A percentile compares a stretch with the other conserved stretches of the same genome.
These are phyloP conservation scores for Setomelanomma holmii DNA, from an alignment of 2,329 filamentous ascomycete species.

Conservation along the genomic window DNA sequence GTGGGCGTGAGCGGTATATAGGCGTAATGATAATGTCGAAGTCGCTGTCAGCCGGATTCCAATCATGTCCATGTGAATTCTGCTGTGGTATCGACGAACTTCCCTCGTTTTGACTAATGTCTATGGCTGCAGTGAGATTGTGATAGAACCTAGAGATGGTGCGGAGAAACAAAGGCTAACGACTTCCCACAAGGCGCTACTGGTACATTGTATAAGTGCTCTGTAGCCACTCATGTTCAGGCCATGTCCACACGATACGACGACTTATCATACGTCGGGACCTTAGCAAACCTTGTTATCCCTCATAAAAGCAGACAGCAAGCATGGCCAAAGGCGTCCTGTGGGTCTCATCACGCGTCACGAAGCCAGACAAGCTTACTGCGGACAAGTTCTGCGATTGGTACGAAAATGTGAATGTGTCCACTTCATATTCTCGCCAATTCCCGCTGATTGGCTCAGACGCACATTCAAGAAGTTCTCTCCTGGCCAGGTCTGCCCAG, in stretches of 20 bases:
- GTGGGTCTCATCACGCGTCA: slow-evolving; percentile 34
- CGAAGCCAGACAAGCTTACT: slow-evolving; percentile 9
- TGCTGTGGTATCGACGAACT: too few species aligned
- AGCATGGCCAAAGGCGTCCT: slow-evolving; percentile 34
- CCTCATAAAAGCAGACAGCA: too few species aligned
- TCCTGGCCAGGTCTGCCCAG: slow-evolving; percentile 27
- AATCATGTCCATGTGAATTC: too few species aligned
- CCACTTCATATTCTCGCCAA: background rate
- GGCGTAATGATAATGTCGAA: slow-evolving; percentile 11
- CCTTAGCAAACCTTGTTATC: too few species aligned
- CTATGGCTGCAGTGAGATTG: too few species aligned
- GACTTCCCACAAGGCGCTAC: background rate
- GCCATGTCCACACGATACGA: too few species aligned
- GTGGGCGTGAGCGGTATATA: background rate
- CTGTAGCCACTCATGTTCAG: too few species aligned
- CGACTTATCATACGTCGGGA: too few species aligned
- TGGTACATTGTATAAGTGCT: too few species aligned
- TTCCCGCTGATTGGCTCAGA: slow-evolving; percentile 1
- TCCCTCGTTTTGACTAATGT: too few species aligned
- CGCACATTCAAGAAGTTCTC: slow-evolving; percentile 29
- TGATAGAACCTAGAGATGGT: too few species aligned
- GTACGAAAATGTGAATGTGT: slow-evolving; percentile 34
- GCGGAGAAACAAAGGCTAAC: background rate
- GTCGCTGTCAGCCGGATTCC: background rate
- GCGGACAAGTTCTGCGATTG: slow-evolving; percentile 27